Conservation (phyloP, 2,329 filamentous ascomycete genomes). For the Talaromyces sp. region DNA sequence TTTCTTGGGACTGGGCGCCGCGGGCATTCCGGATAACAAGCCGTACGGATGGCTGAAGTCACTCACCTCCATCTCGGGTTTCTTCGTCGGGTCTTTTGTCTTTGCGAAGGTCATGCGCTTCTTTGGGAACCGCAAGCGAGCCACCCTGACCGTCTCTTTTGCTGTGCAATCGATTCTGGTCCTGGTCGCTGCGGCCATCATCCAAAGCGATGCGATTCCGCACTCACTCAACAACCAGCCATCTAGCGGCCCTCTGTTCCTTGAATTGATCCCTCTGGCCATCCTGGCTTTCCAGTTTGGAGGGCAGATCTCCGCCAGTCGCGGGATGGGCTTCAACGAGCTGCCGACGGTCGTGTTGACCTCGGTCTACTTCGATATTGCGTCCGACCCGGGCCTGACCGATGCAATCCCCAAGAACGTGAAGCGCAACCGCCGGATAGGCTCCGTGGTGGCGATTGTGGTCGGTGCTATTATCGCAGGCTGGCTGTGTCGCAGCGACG, state of each 20-base stretch:
- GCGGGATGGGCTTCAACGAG: constrained; percentile 38
- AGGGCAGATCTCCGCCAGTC: constrained; percentile 39
- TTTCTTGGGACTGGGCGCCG: constrained; percentile 42
- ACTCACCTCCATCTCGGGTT: constrained; percentile 36
- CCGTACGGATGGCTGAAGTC: constrained; percentile 42
- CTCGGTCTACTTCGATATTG: constrained; percentile 43
- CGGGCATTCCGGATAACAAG: constrained; percentile 32
- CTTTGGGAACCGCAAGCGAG: constrained; percentile 28
- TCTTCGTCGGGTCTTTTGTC: constrained; percentile 37
- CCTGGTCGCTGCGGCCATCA: constrained; percentile 35
- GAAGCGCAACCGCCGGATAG: constrained; percentile 34
- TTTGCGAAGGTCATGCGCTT: constrained; percentile 35
- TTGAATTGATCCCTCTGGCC: constrained; percentile 39
- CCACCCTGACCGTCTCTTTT: constrained; percentile 39
- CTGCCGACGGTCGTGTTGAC: constrained; percentile 44
- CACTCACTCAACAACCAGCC: constrained; percentile 18
- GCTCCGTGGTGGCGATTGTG: constrained; percentile 33
- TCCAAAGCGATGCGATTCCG: constrained; percentile 35
- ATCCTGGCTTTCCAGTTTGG: constrained; percentile 42
- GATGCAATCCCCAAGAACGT: constrained; percentile 31
- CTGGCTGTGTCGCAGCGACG: constrained; percentile 37
- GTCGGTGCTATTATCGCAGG: constrained; percentile 39
- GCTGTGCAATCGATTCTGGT: constrained; percentile 34
- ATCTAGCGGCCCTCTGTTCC: constrained; percentile 26
- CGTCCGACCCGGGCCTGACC: constrained; percentile 34